Conservation (phyloP, 1,139 yeast genomes). For the Hemisphaericaspora xylanilytica region DNA sequence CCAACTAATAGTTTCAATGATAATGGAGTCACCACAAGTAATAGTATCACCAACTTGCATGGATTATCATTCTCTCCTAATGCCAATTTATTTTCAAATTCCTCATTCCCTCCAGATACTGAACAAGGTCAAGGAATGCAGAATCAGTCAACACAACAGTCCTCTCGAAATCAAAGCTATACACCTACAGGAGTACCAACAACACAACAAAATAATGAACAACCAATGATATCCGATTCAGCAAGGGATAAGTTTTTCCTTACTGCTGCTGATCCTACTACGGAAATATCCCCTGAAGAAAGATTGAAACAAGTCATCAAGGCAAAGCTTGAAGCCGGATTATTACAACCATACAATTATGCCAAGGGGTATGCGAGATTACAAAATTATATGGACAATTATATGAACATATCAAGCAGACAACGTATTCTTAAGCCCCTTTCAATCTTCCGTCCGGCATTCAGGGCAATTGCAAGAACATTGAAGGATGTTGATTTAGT, state of each 20-base stretch:
- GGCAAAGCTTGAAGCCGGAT: conserved; percentile 92
- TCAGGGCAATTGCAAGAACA: conserved; percentile 88
- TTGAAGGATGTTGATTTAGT: conserved; percentile 89
- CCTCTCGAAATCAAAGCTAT: conserved; percentile 9
- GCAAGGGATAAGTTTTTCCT: conserved; percentile 91
- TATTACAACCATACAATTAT: conserved; percentile 88
- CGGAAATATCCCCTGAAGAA: conserved; percentile 92
- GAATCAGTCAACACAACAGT: conserved; percentile 7
- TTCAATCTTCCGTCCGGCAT: conserved; percentile 87
- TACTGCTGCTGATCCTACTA: conserved; percentile 97
- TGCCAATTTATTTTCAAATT: conserved; percentile 21
- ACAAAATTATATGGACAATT: conserved; percentile 88
- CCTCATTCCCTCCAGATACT: conserved; percentile 12
- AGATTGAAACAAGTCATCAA: conserved; percentile 91
- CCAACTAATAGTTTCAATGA: conserved; percentile 8
- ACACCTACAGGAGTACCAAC: neutral
- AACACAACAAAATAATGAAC: conserved; percentile 4
- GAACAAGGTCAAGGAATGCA: conserved; percentile 7
- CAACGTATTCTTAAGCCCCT: conserved; percentile 88
- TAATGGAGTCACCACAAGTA: conserved; percentile 13
- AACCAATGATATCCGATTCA: conserved; percentile 64
- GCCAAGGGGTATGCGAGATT: conserved; percentile 91
- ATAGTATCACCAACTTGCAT: conserved; percentile 22
- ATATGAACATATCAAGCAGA: conserved; percentile 82
- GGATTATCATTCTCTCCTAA: conserved; percentile 32